Conservation (phyloP, 805 yeast genomes). For the Yamadazyma olivae region DNA sequence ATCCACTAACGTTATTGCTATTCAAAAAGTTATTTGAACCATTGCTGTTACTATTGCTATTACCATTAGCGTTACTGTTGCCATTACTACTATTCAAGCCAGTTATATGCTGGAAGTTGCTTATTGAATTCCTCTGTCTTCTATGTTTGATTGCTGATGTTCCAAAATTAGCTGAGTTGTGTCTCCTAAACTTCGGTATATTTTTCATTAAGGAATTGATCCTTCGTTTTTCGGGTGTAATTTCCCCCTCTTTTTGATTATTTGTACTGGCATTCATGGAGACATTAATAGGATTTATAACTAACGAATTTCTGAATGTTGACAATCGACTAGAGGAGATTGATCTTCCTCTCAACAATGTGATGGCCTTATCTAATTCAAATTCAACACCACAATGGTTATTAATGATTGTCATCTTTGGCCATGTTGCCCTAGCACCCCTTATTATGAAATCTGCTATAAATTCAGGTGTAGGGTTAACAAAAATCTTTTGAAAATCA, state of each 20-base stretch:
- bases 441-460: slow-evolving; percentile 65
- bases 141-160: slow-evolving; percentile 4
- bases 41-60: no score
- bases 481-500: slow-evolving; percentile 62
- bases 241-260: slow-evolving; percentile 3
- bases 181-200: slow-evolving; percentile 23
- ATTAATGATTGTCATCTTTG: slow-evolving; percentile 76
- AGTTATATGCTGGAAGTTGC: no score
- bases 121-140: slow-evolving; percentile 12
- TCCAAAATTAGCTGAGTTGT: slow-evolving; percentile 17
- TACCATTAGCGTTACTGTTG: background rate
- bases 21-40: no score
- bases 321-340: slow-evolving; percentile 32
- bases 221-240: slow-evolving; percentile 8
- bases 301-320: slow-evolving; percentile 11
- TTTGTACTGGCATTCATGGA: background rate
- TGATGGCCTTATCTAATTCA: slow-evolving; percentile 76
- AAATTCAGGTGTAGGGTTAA: slow-evolving; percentile 80
- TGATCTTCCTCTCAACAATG: slow-evolving; percentile 59
- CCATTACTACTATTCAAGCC: no score
- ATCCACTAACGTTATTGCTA: no score
- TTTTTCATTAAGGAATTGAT: slow-evolving; percentile 5
- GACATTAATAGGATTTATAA: slow-evolving; percentile 9
- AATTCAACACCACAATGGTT: slow-evolving; percentile 92
- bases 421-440: slow-evolving; percentile 95